These are phyloP conservation scores for Russula abietina DNA, from an alignment of 768 basidiomycete genomes.

Conservation along the genomic window DNA sequence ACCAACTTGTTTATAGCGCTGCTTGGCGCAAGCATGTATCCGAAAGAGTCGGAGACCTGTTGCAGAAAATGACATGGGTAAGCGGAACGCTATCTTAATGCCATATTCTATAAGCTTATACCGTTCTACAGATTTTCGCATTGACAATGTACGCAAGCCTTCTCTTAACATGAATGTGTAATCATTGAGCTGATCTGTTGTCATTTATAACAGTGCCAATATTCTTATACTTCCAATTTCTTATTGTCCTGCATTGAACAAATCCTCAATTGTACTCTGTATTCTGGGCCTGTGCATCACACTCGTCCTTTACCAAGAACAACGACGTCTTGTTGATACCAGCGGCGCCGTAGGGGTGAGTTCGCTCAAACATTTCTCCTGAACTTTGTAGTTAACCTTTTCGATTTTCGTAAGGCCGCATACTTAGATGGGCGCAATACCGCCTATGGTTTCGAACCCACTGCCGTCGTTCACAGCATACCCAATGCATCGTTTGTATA, in stretches of 20 bases:
- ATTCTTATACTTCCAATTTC: not conserved
- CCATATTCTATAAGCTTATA: not conserved
- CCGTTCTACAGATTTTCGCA: not conserved
- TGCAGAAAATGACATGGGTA: not conserved
- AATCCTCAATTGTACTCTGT: constrained; percentile 2
- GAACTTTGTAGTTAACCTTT: not conserved
- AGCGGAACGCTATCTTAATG: not conserved
- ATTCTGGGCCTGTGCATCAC: not conserved
- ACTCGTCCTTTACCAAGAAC: constrained; percentile 1
- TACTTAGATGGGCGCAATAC: constrained; percentile 12
- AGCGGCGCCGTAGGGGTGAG: not conserved
- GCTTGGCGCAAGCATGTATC: constrained; percentile 12
- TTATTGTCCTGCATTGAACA: not conserved
- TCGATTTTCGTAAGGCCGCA: not conserved
- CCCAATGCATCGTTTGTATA: constrained; percentile 7
- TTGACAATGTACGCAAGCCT: constrained; percentile 1
- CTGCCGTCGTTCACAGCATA: constrained; percentile 15
- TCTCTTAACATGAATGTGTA: too few species aligned
- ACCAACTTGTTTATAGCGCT: not conserved
- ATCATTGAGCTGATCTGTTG: not conserved
- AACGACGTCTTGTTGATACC: not conserved
- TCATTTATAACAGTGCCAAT: not conserved
- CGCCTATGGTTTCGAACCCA: constrained; percentile 9
- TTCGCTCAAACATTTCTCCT: not conserved
- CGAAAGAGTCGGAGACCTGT: constrained; percentile 1